A percentile compares a stretch with the other conserved stretches of the same genome.
Evolutionary conservation across 768 basidiomycete genomes (phyloP).

Genomic region (Collybia sordida): DNA sequence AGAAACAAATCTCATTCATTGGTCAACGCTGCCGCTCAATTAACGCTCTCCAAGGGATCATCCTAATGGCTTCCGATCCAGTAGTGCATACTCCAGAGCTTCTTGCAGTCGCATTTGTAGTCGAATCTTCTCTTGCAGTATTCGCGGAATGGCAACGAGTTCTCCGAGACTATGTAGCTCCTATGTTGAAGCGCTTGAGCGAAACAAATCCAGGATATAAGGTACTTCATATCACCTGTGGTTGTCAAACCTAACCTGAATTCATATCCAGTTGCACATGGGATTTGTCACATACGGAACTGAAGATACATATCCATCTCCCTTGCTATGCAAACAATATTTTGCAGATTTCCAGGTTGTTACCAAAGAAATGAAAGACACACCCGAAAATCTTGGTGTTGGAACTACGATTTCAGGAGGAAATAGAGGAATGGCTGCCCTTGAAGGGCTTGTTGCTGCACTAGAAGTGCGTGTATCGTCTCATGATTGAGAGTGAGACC

Average conservation of each 20-base stretch:
- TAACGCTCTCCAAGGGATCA: too few species aligned
- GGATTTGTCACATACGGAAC: slow-evolving; percentile 66
- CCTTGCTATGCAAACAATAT: slow-evolving; percentile 56
- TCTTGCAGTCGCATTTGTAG: slow-evolving; percentile 54
- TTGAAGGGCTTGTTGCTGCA: slow-evolving; percentile 71
- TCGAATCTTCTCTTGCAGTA: slow-evolving; percentile 59
- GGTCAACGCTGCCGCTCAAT: too few species aligned
- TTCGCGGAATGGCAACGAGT: slow-evolving; percentile 51
- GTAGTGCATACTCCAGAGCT: slow-evolving; percentile 15
- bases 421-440: slow-evolving; percentile 57
- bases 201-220: slow-evolving; percentile 40
- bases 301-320: slow-evolving; percentile 52
- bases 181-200: slow-evolving; percentile 49
- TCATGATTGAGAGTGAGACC: not conserved
- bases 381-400: slow-evolving; percentile 48
- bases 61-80: not conserved
- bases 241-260: not conserved
- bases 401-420: slow-evolving; percentile 53
- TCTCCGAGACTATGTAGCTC: slow-evolving; percentile 45
- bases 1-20: too few species aligned
- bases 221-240: slow-evolving; percentile 23
- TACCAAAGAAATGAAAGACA: slow-evolving; percentile 45
- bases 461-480: slow-evolving; percentile 50
- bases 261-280: slow-evolving; percentile 29
- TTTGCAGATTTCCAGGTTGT: slow-evolving; percentile 46